These are phyloP conservation scores for Podospora appendiculata DNA, from an alignment of 495 filamentous ascomycete species.

Conservation along the genomic window DNA sequence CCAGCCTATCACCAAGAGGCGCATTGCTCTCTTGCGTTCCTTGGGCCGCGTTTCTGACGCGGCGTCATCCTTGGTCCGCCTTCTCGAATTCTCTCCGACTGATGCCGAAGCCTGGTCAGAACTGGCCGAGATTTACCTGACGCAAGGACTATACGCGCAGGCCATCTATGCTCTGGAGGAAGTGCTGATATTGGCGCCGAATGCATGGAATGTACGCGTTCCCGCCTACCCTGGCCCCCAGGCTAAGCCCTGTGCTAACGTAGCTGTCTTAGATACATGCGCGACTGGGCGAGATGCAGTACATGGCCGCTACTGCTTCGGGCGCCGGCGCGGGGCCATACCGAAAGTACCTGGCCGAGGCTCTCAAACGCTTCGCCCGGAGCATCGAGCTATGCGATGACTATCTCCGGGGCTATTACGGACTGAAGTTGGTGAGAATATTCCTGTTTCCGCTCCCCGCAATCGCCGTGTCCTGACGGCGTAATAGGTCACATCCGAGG, in stretches of 20 bases:
- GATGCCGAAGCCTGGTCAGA: slow-evolving; percentile 95
- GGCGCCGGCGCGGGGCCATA: slow-evolving; percentile 26
- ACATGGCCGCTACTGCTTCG: slow-evolving; percentile 51
- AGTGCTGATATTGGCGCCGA: slow-evolving; percentile 77
- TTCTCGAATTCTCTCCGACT: slow-evolving; percentile 77
- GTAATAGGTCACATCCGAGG: slow-evolving; percentile 30
- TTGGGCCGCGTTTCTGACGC: slow-evolving; percentile 63
- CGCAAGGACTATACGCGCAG: slow-evolving; percentile 67
- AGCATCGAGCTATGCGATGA: slow-evolving; percentile 90
- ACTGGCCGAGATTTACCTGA: slow-evolving; percentile 75
- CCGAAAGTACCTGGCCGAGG: slow-evolving; percentile 52
- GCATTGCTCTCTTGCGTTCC: slow-evolving; percentile 69
- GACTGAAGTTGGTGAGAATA: slow-evolving; percentile 64
- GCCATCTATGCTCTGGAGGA: slow-evolving; percentile 88
- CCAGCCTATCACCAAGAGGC: slow-evolving; percentile 80
- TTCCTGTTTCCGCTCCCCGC: neutral
- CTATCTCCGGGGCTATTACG: slow-evolving; percentile 89
- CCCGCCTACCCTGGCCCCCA: slow-evolving; percentile 1
- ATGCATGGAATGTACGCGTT: slow-evolving; percentile 82
- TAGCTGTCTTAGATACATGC: slow-evolving; percentile 63
- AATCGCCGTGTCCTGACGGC: slow-evolving; percentile 5
- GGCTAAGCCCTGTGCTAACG: slow-evolving; percentile 20
- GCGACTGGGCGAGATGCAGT: slow-evolving; percentile 73
- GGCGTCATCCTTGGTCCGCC: slow-evolving; percentile 59
- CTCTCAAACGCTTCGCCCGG: slow-evolving; percentile 75